Conservation (phyloP, 805 yeast species). For the Candida patagonica region DNA sequence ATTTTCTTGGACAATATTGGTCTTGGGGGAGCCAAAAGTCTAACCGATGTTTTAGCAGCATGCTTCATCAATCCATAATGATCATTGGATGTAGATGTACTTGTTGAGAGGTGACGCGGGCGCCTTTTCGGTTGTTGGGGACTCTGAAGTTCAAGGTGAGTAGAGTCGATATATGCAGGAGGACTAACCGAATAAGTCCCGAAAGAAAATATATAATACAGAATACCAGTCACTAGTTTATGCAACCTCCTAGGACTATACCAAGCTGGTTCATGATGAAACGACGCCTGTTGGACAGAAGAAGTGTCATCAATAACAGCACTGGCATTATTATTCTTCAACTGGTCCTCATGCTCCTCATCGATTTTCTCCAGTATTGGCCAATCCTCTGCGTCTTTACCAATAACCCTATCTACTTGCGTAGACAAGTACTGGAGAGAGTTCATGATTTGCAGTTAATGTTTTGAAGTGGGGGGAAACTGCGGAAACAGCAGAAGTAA, state of each 20-base stretch:
- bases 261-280: no score
- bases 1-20: slow-evolving; percentile 14
- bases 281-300: no score
- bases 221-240: no score
- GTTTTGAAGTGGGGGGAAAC: not conserved
- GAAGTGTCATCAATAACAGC: no score
- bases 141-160: slow-evolving; percentile 1
- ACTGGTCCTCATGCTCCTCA: no score
- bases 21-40: slow-evolving; percentile 13
- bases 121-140: not conserved
- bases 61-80: no score
- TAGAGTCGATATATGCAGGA: slow-evolving; percentile 3
- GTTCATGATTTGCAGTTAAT: slow-evolving; percentile 16
- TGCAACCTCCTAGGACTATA: no score
- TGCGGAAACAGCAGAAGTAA: no score
- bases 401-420: slow-evolving; percentile 21
- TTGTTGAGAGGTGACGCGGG: not conserved
- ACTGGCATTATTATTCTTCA: no score
- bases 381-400: slow-evolving; percentile 11
- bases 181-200: not conserved
- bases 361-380: no score
- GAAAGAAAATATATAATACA: not conserved
- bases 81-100: no score
- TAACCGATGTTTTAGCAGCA: no score
- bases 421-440: slow-evolving; percentile 22